Conservation (phyloP, 2,329 filamentous ascomycete genomes). For the Pseudohalonectria lignicola region DNA sequence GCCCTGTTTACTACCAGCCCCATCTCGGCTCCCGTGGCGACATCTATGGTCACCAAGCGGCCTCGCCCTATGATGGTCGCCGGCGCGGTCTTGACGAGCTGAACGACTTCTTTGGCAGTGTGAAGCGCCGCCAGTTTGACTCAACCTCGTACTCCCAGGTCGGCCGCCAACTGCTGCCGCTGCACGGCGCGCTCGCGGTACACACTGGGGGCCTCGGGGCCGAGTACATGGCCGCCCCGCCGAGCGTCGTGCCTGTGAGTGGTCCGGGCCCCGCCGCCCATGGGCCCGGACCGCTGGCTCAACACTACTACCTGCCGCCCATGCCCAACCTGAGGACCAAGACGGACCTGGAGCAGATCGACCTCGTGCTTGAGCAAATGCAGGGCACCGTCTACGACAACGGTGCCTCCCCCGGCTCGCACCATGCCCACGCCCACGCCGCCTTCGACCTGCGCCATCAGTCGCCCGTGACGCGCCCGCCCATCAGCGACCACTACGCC, state of each 20-base stretch:
- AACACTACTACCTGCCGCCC: conserved; percentile 76
- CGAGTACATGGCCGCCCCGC: conserved; percentile 38
- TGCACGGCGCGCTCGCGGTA: conserved; percentile 61
- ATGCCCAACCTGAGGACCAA: conserved; percentile 79
- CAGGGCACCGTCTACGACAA: conserved; percentile 94
- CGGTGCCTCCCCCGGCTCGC: conserved; percentile 68
- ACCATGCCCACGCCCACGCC: conserved; percentile 68
- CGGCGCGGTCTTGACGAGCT: conserved; percentile 82
- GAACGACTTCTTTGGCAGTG: conserved; percentile 87
- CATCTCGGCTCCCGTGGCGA: conserved; percentile 44
- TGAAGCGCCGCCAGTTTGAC: conserved; percentile 84
- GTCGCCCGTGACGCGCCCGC: conserved; percentile 17
- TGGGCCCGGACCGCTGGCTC: conserved; percentile 43
- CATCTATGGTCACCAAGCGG: conserved; percentile 38
- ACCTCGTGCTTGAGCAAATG: conserved; percentile 91
- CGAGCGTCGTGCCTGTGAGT: conserved; percentile 37
- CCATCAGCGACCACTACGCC: conserved; percentile 18
- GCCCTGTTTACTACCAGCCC: conserved; percentile 66
- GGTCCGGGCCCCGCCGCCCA: conserved; percentile 34
- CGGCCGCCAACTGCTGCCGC: conserved; percentile 73
- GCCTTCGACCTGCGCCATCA: conserved; percentile 41
- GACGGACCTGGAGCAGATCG: conserved; percentile 86
- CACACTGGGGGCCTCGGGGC: conserved; percentile 40
- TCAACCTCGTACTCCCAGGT: conserved; percentile 84
- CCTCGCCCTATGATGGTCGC: conserved; percentile 54